Conservation (phyloP, 2,329 filamentous ascomycete genomes). For the Aureobasidium pullulans region DNA sequence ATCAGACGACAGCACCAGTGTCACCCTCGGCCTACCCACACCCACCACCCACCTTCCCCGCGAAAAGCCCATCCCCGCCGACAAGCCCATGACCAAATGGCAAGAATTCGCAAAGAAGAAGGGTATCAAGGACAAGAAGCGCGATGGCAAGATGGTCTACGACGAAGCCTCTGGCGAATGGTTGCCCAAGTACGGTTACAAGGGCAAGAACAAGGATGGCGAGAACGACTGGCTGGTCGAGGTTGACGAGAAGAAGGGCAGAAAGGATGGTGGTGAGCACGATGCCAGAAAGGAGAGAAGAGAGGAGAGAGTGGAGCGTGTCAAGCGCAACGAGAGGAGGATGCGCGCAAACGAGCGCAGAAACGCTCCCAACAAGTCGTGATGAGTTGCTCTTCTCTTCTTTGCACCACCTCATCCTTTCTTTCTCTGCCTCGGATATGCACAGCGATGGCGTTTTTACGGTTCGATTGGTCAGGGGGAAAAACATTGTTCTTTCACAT, state of each 20-base stretch:
- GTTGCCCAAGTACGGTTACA: slow-evolving; percentile 92
- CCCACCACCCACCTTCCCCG: slow-evolving; percentile 68
- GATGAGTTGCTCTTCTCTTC: not conserved
- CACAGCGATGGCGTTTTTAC: slow-evolving; percentile 13
- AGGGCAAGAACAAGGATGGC: slow-evolving; percentile 77
- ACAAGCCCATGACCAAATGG: slow-evolving; percentile 86
- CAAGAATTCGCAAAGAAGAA: slow-evolving; percentile 94
- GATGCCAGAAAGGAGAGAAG: slow-evolving; percentile 49
- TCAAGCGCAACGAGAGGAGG: slow-evolving; percentile 37
- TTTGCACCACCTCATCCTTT: not conserved
- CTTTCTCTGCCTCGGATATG: not conserved
- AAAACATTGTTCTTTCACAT: not conserved
- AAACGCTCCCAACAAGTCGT: slow-evolving; percentile 11
- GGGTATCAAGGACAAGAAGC: slow-evolving; percentile 84
- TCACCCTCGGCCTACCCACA: slow-evolving; percentile 70
- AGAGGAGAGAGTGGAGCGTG: slow-evolving; percentile 49
- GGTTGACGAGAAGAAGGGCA: slow-evolving; percentile 63
- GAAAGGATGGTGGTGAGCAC: slow-evolving; percentile 50
- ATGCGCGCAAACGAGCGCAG: slow-evolving; percentile 53
- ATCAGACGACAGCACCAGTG: slow-evolving; percentile 50
- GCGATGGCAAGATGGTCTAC: slow-evolving; percentile 73
- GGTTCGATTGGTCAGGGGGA: not conserved
- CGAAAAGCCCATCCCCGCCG: slow-evolving; percentile 81
- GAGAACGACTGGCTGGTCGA: slow-evolving; percentile 87
- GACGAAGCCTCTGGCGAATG: slow-evolving; percentile 81